Evolutionary conservation across 2,329 filamentous ascomycete genomes (phyloP).

Genomic region (Epichloe baconii): DNA sequence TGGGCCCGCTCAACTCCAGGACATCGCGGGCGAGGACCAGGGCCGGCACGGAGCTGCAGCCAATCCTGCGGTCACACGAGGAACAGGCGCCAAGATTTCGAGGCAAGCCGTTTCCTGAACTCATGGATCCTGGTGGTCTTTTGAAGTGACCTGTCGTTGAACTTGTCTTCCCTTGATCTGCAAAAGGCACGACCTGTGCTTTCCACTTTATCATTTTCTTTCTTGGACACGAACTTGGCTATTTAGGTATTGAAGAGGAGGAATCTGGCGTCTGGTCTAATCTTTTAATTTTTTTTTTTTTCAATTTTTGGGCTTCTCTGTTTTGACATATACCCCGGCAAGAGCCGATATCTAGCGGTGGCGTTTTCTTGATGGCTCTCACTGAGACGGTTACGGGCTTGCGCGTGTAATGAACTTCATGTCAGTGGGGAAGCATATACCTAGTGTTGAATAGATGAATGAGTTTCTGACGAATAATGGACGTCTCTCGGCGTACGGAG

Average conservation of each 20-base stretch:
- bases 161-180: too few relatives aligned
- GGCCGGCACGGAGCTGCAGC: constrained; percentile 30
- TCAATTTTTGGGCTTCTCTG: background rate
- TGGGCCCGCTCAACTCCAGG: constrained; percentile 28
- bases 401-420: background rate
- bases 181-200: too few relatives aligned
- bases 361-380: background rate
- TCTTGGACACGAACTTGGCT: too few relatives aligned
- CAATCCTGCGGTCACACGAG: constrained; percentile 29
- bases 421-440: background rate
- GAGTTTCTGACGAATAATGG: too few relatives aligned
- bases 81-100: constrained; percentile 20
- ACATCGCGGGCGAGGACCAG: constrained; percentile 18
- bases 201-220: too few relatives aligned
- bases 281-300: too few relatives aligned
- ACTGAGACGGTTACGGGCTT: background rate
- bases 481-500: too few relatives aligned
- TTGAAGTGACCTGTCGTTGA: constrained; percentile 16
- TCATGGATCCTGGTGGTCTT: constrained; percentile 28
- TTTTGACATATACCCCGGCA: constrained; percentile 7
- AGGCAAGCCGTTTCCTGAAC: constrained; percentile 18
- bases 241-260: too few relatives aligned
- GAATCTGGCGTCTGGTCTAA: too few relatives aligned
- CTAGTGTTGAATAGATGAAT: background rate
- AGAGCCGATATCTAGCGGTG: background rate